phyloP scores from a whole-genome alignment of 345 rosid genomes.

The Eucalyptus globulus region DNA sequence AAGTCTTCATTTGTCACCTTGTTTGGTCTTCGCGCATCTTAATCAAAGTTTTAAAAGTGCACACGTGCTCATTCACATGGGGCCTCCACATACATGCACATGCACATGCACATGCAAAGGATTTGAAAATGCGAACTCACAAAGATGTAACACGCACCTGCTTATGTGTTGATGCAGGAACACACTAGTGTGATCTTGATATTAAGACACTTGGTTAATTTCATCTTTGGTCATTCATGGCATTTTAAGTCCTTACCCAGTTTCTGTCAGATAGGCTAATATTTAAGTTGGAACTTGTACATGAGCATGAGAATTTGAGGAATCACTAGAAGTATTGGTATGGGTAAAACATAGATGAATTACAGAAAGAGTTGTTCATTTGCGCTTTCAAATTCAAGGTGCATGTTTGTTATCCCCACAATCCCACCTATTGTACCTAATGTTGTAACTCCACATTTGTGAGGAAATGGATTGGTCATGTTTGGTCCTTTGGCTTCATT shows the following conservation, averaged over 20 bases:
- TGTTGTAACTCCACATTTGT: neutral
- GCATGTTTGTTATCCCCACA: neutral
- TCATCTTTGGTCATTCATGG: neutral
- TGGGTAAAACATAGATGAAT: neutral
- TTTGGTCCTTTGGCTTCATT: neutral
- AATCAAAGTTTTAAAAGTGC: neutral
- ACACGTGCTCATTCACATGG: neutral
- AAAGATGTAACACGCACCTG: neutral
- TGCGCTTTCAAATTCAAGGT: neutral
- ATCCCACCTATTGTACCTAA: neutral
- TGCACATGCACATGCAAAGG: neutral
- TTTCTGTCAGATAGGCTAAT: neutral
- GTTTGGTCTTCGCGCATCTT: neutral
- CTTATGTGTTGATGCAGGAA: neutral
- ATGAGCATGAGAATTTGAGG: neutral
- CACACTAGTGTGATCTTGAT: neutral
- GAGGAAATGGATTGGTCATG: neutral
- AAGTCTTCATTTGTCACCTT: neutral
- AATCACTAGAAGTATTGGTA: neutral
- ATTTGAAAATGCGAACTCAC: neutral
- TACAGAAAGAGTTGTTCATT: neutral
- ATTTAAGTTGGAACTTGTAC: neutral
- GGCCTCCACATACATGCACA: neutral
- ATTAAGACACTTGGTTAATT: neutral
- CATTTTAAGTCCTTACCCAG: neutral